phyloP scores from a whole-genome alignment of 2,329 filamentous ascomycete species.

The Colletotrichum lupini region DNA sequence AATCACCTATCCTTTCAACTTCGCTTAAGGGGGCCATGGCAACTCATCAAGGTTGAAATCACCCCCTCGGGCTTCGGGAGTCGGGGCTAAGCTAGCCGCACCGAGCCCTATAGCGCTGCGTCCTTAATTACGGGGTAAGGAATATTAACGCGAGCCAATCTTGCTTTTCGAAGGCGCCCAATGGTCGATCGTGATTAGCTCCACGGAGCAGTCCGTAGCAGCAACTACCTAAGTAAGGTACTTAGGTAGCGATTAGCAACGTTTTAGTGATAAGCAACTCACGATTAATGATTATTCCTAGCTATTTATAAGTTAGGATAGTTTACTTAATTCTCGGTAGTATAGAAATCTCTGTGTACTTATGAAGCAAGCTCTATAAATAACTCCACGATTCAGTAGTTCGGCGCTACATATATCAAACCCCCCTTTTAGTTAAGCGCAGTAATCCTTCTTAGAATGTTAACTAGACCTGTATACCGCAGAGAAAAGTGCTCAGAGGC shows the following conservation, averaged over 20 bases:
- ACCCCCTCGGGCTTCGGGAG: not conserved
- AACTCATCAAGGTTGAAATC: not conserved
- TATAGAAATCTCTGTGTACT: too few relatives aligned
- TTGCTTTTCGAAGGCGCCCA: not conserved
- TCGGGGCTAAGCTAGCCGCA: not conserved
- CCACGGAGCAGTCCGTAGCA: not conserved
- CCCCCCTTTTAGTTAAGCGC: not conserved
- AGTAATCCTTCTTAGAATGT: not conserved
- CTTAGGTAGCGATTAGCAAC: not conserved
- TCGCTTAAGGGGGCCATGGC: not conserved
- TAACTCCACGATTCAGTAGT: not conserved
- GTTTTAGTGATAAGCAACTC: not conserved
- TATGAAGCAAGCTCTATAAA: not conserved
- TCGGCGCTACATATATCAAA: not conserved
- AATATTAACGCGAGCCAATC: not conserved
- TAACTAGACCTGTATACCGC: too few relatives aligned
- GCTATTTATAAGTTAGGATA: too few relatives aligned
- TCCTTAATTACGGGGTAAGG: not conserved
- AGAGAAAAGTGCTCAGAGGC: too few relatives aligned
- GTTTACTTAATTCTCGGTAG: too few relatives aligned
- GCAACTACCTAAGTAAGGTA: not conserved
- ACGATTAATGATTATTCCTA: too few relatives aligned
- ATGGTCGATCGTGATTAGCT: not conserved
- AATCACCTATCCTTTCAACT: rapidly evolving
- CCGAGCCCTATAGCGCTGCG: not conserved